phyloP scores from a whole-genome alignment of 306 rosid species.

The Datisca glomerata region DNA sequence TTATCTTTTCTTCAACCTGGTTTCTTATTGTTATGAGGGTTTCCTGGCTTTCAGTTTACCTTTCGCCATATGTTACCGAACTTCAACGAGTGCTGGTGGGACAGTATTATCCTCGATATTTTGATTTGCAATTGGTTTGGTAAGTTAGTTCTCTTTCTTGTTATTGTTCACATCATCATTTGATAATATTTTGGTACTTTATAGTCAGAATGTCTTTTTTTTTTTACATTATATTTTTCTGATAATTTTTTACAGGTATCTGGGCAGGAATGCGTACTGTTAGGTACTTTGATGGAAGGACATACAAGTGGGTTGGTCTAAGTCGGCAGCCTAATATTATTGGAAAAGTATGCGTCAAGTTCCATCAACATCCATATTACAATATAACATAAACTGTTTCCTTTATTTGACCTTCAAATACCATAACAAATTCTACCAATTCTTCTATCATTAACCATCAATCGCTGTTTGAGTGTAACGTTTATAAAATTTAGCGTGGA shows the following conservation, averaged over 20 bases:
- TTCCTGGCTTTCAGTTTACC: slow-evolving; percentile 50
- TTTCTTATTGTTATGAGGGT: slow-evolving; percentile 6
- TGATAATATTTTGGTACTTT: neutral
- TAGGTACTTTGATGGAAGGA: slow-evolving; percentile 91
- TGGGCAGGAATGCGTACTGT: slow-evolving; percentile 99
- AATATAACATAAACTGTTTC: neutral
- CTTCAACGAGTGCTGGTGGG: slow-evolving; percentile 99
- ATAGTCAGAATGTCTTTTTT: neutral
- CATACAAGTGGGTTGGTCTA: slow-evolving; percentile 98
- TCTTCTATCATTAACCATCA: neutral
- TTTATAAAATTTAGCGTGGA: too few species aligned
- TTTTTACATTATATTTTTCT: slow-evolving; percentile 2
- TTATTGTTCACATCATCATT: neutral
- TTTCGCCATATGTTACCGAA: slow-evolving; percentile 97
- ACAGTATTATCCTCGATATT: slow-evolving; percentile 92
- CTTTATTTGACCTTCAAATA: too few species aligned
- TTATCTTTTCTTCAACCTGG: too few species aligned
- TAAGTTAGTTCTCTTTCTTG: slow-evolving; percentile 23
- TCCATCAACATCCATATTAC: neutral
- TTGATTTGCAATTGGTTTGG: slow-evolving; percentile 98
- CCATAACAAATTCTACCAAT: too few species aligned
- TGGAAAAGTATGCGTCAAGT: slow-evolving; percentile 54
- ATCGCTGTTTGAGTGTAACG: neutral
- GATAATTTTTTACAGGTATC: slow-evolving; percentile 66
- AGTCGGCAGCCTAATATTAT: slow-evolving; percentile 96